phyloP scores from a whole-genome alignment of 192 early-diverging fungal species.

The Gaertneriomyces sp. region DNA sequence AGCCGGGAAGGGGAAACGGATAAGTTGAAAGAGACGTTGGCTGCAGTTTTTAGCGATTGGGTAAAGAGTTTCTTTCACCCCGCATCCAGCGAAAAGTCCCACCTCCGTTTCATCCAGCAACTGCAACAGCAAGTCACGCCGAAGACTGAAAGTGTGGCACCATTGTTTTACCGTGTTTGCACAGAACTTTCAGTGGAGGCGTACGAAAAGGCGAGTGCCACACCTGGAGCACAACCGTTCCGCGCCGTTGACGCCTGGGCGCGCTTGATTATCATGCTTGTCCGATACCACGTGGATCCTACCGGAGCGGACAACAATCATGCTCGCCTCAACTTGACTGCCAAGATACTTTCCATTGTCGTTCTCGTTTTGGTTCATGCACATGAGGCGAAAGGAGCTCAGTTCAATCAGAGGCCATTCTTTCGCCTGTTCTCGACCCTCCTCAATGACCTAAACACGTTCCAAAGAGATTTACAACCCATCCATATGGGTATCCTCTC shows the following conservation, averaged over 20 bases:
- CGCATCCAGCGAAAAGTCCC: constrained; percentile 65
- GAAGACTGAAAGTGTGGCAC: constrained; percentile 69
- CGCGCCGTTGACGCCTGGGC: constrained; percentile 92
- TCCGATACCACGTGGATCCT: constrained; percentile 65
- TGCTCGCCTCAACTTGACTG: constrained; percentile 64
- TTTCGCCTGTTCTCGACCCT: constrained; percentile 83
- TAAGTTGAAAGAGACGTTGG: constrained; percentile 58
- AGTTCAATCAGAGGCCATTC: constrained; percentile 89
- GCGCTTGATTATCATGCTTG: constrained; percentile 75
- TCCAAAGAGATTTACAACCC: constrained; percentile 59
- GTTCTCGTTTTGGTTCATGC: constrained; percentile 78
- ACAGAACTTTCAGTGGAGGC: constrained; percentile 80
- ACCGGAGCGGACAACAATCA: constrained; percentile 50
- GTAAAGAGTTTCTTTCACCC: constrained; percentile 70
- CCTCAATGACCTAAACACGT: constrained; percentile 71
- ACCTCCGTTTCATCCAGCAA: constrained; percentile 62
- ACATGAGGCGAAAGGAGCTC: constrained; percentile 72
- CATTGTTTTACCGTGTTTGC: constrained; percentile 88
- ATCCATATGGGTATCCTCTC: constrained; percentile 74
- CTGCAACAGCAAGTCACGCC: constrained; percentile 75
- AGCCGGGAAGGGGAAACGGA: constrained; percentile 51
- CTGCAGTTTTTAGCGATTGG: constrained; percentile 76
- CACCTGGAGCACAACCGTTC: constrained; percentile 48
- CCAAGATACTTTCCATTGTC: constrained; percentile 82
- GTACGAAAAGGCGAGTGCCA: constrained; percentile 48